Conservation (phyloP, 768 basidiomycete genomes). For the Mycena polygramma region DNA sequence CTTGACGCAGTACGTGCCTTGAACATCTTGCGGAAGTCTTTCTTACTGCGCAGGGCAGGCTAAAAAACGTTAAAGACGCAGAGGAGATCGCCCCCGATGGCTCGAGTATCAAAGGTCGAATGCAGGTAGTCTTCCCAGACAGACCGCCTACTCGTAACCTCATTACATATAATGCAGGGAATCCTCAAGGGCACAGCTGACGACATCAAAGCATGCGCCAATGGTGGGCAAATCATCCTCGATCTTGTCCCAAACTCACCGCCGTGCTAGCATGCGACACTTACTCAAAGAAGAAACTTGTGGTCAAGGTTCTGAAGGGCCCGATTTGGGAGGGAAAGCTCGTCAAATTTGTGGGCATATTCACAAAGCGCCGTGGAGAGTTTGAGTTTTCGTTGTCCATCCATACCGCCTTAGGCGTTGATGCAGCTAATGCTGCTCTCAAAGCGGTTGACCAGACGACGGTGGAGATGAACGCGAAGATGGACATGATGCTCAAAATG, state of each 20-base stretch:
- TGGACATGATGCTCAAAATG: slow-evolving; percentile 42
- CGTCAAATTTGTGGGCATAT: slow-evolving; percentile 38
- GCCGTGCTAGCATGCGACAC: slow-evolving; percentile 31
- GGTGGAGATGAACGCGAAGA: slow-evolving; percentile 31
- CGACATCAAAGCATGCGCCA: slow-evolving; percentile 50
- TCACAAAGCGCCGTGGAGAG: slow-evolving; percentile 41
- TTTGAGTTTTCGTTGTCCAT: slow-evolving; percentile 46
- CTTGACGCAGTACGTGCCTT: slow-evolving; percentile 47
- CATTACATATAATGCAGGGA: neutral
- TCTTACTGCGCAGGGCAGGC: slow-evolving; percentile 35
- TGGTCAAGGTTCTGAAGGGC: slow-evolving; percentile 49
- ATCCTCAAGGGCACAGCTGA: slow-evolving; percentile 43
- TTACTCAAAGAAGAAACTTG: slow-evolving; percentile 22
- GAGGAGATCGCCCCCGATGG: slow-evolving; percentile 46
- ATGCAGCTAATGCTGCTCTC: slow-evolving; percentile 22
- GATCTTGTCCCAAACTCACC: slow-evolving; percentile 33
- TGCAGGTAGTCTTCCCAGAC: slow-evolving; percentile 28
- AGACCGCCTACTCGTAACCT: too few species aligned
- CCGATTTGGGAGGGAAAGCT: slow-evolving; percentile 46
- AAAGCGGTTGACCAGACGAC: slow-evolving; percentile 29
- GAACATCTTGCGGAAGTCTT: too few species aligned
- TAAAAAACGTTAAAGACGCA: slow-evolving; percentile 47
- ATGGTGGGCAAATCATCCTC: slow-evolving; percentile 45
- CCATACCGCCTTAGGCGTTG: slow-evolving; percentile 43
- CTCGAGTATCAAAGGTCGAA: slow-evolving; percentile 46